Evolutionary conservation across 2,329 filamentous ascomycete genomes (phyloP).

Genomic region (Clonostachys chloroleuca): DNA sequence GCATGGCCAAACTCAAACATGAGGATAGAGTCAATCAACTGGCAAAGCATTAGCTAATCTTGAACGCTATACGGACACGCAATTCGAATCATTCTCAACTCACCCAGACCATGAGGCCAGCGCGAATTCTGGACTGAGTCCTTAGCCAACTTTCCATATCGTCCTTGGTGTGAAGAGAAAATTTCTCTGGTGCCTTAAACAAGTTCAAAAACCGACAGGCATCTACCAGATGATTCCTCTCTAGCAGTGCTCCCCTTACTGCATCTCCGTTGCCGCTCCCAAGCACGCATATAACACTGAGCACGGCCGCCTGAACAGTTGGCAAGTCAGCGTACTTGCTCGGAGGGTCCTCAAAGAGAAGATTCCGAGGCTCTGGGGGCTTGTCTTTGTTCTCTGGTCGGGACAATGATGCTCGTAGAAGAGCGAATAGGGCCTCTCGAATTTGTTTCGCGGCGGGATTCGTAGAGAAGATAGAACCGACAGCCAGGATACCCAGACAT

Average conservation of each 20-base stretch:
- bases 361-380: background rate
- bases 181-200: background rate
- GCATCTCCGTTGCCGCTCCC: background rate
- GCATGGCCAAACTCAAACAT: slow-evolving; percentile 2
- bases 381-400: background rate
- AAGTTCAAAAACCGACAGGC: background rate
- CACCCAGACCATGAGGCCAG: slow-evolving; percentile 8
- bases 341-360: too few relatives aligned
- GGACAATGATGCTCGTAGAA: background rate
- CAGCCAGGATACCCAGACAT: background rate
- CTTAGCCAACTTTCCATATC: slow-evolving; percentile 1
- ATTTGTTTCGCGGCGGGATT: background rate
- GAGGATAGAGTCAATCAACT: slow-evolving; percentile 6
- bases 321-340: background rate
- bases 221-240: background rate
- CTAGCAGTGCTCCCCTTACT: background rate
- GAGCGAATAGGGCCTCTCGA: background rate
- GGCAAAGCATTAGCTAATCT: background rate
- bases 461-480: background rate
- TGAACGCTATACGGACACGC: background rate
- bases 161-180: background rate
- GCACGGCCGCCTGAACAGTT: background rate
- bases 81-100: background rate
- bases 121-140: slow-evolving; percentile 2
- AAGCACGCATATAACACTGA: background rate